Percentiles rank a stretch among this genome's conserved stretches.
phyloP scores from a whole-genome alignment of 2,329 filamentous ascomycete genomes.

The Pseudogymnoascus sp. region DNA sequence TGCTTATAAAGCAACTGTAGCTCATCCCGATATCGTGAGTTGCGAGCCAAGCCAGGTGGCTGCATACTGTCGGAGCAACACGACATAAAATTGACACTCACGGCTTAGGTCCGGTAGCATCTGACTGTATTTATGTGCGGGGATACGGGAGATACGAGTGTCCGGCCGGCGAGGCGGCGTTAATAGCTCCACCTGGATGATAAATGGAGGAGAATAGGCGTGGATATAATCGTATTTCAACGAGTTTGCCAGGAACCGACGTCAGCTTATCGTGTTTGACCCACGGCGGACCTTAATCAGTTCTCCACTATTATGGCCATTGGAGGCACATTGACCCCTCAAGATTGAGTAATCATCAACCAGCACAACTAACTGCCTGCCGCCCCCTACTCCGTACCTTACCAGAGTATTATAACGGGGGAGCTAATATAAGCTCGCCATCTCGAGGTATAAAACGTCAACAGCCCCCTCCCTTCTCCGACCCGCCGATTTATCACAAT shows the following conservation, averaged over 20 bases:
- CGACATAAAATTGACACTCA: background rate
- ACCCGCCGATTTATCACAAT: background rate
- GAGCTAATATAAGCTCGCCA: background rate
- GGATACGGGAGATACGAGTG: background rate
- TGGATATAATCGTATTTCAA: background rate
- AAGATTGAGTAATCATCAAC: conserved; percentile 2
- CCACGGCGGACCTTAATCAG: background rate
- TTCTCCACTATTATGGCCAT: conserved; percentile 1
- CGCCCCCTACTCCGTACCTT: background rate
- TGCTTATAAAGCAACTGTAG: background rate
- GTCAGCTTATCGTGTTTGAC: background rate
- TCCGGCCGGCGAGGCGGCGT: background rate
- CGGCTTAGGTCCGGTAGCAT: background rate
- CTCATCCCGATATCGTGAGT: background rate
- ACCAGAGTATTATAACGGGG: background rate
- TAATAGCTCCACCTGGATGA: background rate
- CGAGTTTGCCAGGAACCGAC: background rate
- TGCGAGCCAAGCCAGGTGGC: background rate
- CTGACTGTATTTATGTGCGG: background rate
- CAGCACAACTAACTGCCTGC: background rate
- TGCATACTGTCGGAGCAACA: background rate
- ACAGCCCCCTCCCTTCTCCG: background rate
- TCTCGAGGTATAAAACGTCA: background rate
- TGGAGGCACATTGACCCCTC: background rate
- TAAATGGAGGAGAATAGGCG: background rate